phyloP scores from a whole-genome alignment of 169 alveolate genomes.

The Cryptosporidium muris region DNA sequence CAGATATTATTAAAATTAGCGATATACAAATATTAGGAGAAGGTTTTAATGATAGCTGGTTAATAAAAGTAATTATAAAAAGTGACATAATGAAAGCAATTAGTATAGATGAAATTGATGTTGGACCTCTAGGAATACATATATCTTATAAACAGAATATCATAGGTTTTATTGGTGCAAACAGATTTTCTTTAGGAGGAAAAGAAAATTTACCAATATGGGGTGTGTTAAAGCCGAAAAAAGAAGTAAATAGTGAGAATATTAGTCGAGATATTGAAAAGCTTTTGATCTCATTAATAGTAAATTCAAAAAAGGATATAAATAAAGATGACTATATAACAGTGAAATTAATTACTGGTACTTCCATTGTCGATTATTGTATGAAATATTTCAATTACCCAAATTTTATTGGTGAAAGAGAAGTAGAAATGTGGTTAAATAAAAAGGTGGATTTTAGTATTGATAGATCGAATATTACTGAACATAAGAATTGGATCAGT shows the following conservation, averaged over 20 bases:
- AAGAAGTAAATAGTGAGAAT: slow-evolving; percentile 13
- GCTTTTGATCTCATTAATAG: slow-evolving; percentile 10
- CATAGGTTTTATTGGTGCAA: slow-evolving; percentile 61
- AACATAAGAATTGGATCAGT: slow-evolving; percentile 23
- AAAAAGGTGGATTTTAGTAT: background rate
- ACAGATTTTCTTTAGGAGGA: slow-evolving; percentile 11
- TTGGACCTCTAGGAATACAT: slow-evolving; percentile 51
- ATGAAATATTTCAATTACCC: slow-evolving; percentile 37
- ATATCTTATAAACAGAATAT: slow-evolving; percentile 1
- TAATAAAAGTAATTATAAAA: slow-evolving; percentile 15
- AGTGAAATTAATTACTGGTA: slow-evolving; percentile 28
- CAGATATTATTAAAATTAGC: slow-evolving; percentile 13
- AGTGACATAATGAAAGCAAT: background rate
- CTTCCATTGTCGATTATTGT: slow-evolving; percentile 13
- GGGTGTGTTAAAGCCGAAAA: slow-evolving; percentile 57
- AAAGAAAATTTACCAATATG: slow-evolving; percentile 1
- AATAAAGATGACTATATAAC: slow-evolving; percentile 3
- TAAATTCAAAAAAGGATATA: slow-evolving; percentile 5
- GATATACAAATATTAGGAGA: slow-evolving; percentile 44
- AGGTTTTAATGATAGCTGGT: slow-evolving; percentile 65
- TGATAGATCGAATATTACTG: background rate
- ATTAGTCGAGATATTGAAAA: slow-evolving; percentile 11
- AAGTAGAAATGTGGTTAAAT: slow-evolving; percentile 18
- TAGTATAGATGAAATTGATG: slow-evolving; percentile 29
- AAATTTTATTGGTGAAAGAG: slow-evolving; percentile 31